These are phyloP conservation scores for Nicotiana tabacum DNA, from an alignment of 257 asterid genomes.

Conservation along the genomic window DNA sequence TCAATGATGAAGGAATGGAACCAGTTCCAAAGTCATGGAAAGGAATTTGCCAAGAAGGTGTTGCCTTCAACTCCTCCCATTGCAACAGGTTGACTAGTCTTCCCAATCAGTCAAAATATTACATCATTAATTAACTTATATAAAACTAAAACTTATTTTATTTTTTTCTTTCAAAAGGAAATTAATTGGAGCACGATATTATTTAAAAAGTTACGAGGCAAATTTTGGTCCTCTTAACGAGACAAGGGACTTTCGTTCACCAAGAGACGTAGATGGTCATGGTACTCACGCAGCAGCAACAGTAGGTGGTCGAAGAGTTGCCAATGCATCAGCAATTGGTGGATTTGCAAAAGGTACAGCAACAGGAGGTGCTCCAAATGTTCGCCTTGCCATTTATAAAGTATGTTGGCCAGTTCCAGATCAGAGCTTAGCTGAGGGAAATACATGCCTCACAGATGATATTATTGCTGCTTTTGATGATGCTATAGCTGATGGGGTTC, in stretches of 20 bases:
- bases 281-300: slow-evolving; percentile 47
- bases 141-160: background rate
- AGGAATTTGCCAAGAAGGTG: slow-evolving; percentile 41
- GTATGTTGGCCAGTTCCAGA: slow-evolving; percentile 37
- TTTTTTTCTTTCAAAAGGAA: slow-evolving; percentile 17
- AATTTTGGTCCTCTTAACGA: slow-evolving; percentile 20
- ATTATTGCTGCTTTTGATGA: slow-evolving; percentile 39
- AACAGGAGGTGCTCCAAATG: slow-evolving; percentile 41
- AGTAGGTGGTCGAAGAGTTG: slow-evolving; percentile 33
- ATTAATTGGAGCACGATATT: slow-evolving; percentile 45
- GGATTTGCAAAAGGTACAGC: slow-evolving; percentile 39
- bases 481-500: slow-evolving; percentile 46
- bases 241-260: slow-evolving; percentile 25
- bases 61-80: slow-evolving; percentile 29
- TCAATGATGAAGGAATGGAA: slow-evolving; percentile 42
- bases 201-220: slow-evolving; percentile 29
- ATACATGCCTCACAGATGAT: slow-evolving; percentile 26
- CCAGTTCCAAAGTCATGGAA: slow-evolving; percentile 45
- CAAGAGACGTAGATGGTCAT: slow-evolving; percentile 36
- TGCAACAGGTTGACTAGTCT: slow-evolving; percentile 31
- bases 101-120: background rate
- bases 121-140: background rate
- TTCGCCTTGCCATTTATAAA: slow-evolving; percentile 35
- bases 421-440: background rate
- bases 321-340: slow-evolving; percentile 29